These are phyloP conservation scores for Trichosporon faecale DNA, from an alignment of 1,284 basidiomycete genomes.

Conservation along the genomic window DNA sequence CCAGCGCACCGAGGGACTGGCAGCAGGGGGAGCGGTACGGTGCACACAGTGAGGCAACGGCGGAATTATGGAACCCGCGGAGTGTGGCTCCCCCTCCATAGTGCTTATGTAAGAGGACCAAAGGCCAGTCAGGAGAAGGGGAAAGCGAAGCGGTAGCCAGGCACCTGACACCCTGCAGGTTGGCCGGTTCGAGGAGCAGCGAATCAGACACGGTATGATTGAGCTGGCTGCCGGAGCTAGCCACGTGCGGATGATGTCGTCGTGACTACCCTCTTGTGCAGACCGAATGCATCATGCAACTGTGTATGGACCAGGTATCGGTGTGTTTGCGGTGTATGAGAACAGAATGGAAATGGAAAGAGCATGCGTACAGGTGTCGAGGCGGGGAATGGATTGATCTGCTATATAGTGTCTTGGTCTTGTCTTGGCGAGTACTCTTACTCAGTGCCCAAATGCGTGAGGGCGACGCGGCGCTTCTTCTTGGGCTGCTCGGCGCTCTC, in stretches of 20 bases:
- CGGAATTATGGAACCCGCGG: constrained; percentile 1
- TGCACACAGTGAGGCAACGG: background rate
- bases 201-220: background rate
- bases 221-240: background rate
- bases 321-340: background rate
- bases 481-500: constrained; percentile 64
- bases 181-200: background rate
- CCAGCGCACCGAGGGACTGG: background rate
- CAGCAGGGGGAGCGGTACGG: background rate
- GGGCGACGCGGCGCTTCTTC: constrained; percentile 81
- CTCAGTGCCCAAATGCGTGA: constrained; percentile 58
- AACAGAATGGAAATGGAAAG: background rate
- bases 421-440: background rate
- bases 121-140: background rate
- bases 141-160: background rate
- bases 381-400: background rate
- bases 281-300: background rate
- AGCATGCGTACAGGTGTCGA: background rate
- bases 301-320: background rate
- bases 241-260: background rate
- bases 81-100: background rate
- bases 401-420: background rate
- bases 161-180: background rate
- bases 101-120: background rate
- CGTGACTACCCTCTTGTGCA: background rate